These are phyloP conservation scores for Talaromyces funiculosus DNA, from an alignment of 2,329 filamentous ascomycete species.

Conservation along the genomic window DNA sequence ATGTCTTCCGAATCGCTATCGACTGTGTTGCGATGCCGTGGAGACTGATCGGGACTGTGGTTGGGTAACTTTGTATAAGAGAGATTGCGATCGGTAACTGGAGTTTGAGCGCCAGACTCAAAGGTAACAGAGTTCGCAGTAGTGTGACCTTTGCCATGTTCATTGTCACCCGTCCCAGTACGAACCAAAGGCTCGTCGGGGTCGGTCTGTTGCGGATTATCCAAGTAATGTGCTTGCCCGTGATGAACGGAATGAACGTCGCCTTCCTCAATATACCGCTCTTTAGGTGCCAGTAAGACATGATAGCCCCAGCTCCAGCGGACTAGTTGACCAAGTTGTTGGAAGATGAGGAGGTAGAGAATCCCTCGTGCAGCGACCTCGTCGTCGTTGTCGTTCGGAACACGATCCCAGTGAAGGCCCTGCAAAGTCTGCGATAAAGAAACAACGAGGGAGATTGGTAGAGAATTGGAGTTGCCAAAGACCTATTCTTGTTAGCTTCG, in stretches of 20 bases:
- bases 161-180: slow-evolving; percentile 23
- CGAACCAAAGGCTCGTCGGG: slow-evolving; percentile 33
- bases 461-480: slow-evolving; percentile 96
- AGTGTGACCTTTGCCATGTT: slow-evolving; percentile 19
- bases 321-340: slow-evolving; percentile 90
- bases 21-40: not conserved
- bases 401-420: slow-evolving; percentile 87
- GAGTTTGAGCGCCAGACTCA: slow-evolving; percentile 37
- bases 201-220: slow-evolving; percentile 34
- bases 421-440: slow-evolving; percentile 87
- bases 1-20: slow-evolving; percentile 17
- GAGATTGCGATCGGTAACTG: slow-evolving; percentile 29
- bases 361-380: slow-evolving; percentile 92
- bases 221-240: slow-evolving; percentile 37
- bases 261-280: slow-evolving; percentile 44
- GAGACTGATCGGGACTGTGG: not conserved
- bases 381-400: slow-evolving; percentile 89
- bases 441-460: slow-evolving; percentile 92
- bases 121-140: slow-evolving; percentile 11
- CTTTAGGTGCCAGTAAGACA: slow-evolving; percentile 80
- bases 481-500: slow-evolving; percentile 45
- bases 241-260: slow-evolving; percentile 37
- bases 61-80: slow-evolving; percentile 31
- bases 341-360: slow-evolving; percentile 91
- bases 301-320: slow-evolving; percentile 99